These are phyloP conservation scores for Phytophthora ramorum DNA, from an alignment of 352 stramenopile species.

Conservation along the genomic window DNA sequence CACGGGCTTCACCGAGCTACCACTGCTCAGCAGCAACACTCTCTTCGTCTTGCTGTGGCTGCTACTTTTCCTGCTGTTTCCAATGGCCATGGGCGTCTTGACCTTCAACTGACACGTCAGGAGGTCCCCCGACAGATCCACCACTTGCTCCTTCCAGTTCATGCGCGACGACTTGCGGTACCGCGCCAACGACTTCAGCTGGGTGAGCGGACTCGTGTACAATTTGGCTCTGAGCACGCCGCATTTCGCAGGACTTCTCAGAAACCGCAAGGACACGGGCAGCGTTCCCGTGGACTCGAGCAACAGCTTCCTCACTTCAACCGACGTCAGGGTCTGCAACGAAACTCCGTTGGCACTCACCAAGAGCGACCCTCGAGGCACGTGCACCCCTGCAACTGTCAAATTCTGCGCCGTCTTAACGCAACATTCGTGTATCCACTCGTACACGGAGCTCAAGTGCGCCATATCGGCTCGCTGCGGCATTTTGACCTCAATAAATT, in stretches of 20 bases:
- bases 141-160: constrained; percentile 67
- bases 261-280: constrained; percentile 55
- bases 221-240: constrained; percentile 62
- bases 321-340: constrained; percentile 60
- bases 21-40: constrained; percentile 52
- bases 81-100: constrained; percentile 28
- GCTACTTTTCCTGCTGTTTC: constrained; percentile 19
- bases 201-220: constrained; percentile 57
- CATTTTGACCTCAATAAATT: constrained; percentile 44
- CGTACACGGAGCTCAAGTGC: constrained; percentile 47
- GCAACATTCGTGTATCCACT: constrained; percentile 63
- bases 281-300: constrained; percentile 41
- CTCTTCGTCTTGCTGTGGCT: constrained; percentile 37
- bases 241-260: constrained; percentile 52
- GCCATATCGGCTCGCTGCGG: constrained; percentile 47
- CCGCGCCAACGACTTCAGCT: constrained; percentile 66
- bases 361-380: constrained; percentile 63
- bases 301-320: constrained; percentile 52
- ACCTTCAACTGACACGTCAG: constrained; percentile 53
- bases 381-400: constrained; percentile 30
- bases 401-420: constrained; percentile 59
- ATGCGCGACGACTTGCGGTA: constrained; percentile 40
- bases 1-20: constrained; percentile 65
- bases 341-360: constrained; percentile 68
- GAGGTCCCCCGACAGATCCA: constrained; percentile 71